phyloP scores from a whole-genome alignment of 352 stramenopile genomes.

The Globisporangium uncinulatum region DNA sequence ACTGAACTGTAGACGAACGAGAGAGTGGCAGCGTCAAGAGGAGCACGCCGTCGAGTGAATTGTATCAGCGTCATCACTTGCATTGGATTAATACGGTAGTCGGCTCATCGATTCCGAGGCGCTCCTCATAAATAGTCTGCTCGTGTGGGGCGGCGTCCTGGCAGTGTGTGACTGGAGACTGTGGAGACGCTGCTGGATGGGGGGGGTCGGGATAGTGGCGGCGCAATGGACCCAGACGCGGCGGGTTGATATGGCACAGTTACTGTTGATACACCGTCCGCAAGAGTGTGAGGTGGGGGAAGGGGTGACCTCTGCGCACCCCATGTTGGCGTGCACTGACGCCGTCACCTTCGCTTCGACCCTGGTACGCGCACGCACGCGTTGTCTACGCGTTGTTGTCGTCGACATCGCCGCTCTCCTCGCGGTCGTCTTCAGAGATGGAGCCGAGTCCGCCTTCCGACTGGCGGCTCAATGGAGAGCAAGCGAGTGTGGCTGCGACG shows the following conservation, averaged over 20 bases:
- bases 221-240: background rate
- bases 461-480: slow-evolving; percentile 45
- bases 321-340: background rate
- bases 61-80: background rate
- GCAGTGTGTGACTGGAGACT: background rate
- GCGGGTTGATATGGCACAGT: slow-evolving; percentile 17
- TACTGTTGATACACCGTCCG: slow-evolving; percentile 12
- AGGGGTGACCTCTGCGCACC: background rate
- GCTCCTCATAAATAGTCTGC: background rate
- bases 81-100: background rate
- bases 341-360: background rate
- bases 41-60: too few relatives aligned
- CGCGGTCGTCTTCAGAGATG: slow-evolving; percentile 63
- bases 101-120: background rate
- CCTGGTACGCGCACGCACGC: too few relatives aligned
- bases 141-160: background rate
- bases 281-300: background rate
- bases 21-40: too few relatives aligned
- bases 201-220: background rate
- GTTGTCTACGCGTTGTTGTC: slow-evolving; percentile 7
- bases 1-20: background rate
- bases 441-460: slow-evolving; percentile 55
- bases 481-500: slow-evolving; percentile 55
- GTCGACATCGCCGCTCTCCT: slow-evolving; percentile 30
- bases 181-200: background rate